phyloP scores from a whole-genome alignment of 805 yeast genomes.

The Ogataea allantospora region DNA sequence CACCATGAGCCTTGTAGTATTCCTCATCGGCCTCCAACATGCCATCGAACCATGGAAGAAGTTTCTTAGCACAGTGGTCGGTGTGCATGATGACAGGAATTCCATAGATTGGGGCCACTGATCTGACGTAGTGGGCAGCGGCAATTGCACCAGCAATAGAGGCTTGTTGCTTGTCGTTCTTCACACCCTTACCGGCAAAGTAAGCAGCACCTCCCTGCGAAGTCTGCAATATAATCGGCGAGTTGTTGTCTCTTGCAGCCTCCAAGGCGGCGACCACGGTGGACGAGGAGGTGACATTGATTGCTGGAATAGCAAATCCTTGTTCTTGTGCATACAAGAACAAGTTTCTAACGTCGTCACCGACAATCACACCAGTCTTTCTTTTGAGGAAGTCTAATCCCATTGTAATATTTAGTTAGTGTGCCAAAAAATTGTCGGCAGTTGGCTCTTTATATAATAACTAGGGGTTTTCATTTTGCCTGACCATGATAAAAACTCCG shows the following conservation, averaged over 20 bases:
- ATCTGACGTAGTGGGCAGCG: constrained; percentile 96
- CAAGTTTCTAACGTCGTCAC: constrained; percentile 87
- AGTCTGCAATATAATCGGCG: constrained; percentile 95
- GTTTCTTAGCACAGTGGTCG: constrained; percentile 98
- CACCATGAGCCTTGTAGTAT: constrained; percentile 80
- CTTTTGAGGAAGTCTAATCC: constrained; percentile 69
- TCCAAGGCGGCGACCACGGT: constrained; percentile 96
- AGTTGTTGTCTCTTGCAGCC: constrained; percentile 91
- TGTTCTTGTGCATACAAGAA: constrained; percentile 91
- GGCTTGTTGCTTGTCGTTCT: constrained; percentile 89
- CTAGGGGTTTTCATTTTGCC: constrained; percentile 3
- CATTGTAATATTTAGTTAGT: constrained; percentile 20
- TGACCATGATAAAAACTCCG: constrained; percentile 22
- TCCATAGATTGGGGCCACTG: constrained; percentile 95
- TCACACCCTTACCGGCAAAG: constrained; percentile 99
- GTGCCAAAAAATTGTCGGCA: constrained; percentile 4
- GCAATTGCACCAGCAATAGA: constrained; percentile 93
- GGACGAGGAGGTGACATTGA: constrained; percentile 96
- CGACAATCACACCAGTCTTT: constrained; percentile 97
- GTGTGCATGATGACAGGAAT: constrained; percentile 96
- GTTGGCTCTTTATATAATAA: constrained; percentile 7
- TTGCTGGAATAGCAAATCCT: constrained; percentile 97
- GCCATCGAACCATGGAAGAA: constrained; percentile 98
- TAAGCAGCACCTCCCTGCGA: constrained; percentile 99
- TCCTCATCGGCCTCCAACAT: constrained; percentile 96